Evolutionary conservation across 1,284 basidiomycete genomes (phyloP).

Genomic region (Somion occarium): DNA sequence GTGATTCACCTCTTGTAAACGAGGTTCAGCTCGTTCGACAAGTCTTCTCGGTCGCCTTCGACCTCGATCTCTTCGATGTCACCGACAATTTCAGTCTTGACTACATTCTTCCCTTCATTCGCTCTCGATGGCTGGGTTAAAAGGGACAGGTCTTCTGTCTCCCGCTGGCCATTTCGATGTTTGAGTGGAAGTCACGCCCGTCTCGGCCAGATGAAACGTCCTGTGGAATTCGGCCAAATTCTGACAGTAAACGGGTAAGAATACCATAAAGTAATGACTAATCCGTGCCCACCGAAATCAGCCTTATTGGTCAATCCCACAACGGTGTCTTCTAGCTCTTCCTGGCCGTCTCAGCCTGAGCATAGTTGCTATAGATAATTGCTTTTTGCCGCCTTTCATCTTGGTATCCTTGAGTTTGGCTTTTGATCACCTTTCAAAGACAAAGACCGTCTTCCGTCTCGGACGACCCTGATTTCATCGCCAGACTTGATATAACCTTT

Average conservation of each 20-base stretch:
- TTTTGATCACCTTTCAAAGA: conserved; percentile 11
- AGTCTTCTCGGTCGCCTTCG: conserved; percentile 68
- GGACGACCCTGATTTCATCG: conserved; percentile 56
- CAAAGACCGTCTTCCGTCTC: conserved; percentile 42
- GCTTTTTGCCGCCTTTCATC: conserved; percentile 48
- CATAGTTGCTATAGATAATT: conserved; percentile 62
- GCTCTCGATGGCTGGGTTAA: conserved; percentile 28
- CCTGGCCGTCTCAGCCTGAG: conserved; percentile 48
- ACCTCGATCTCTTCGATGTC: conserved; percentile 68
- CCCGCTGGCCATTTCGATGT: conserved; percentile 30
- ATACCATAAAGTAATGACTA: not conserved
- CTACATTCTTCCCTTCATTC: conserved; percentile 25
- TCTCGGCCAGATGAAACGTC: conserved; percentile 53
- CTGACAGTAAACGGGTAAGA: conserved; percentile 28
- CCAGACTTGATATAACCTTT: conserved; percentile 61
- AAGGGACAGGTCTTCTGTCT: conserved; percentile 38
- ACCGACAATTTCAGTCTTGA: conserved; percentile 52
- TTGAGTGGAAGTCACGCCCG: conserved; percentile 20
- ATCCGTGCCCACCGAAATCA: conserved; percentile 51
- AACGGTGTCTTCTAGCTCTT: conserved; percentile 53
- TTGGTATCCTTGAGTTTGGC: conserved; percentile 22
- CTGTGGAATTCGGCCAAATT: conserved; percentile 69
- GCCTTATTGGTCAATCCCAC: conserved; percentile 62
- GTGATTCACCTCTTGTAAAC: conserved; percentile 73
- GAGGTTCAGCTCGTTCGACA: conserved; percentile 72